Evolutionary conservation across 2,329 filamentous ascomycete genomes (phyloP), one percentile per base, ranked within the genome.

Genomic region (Curvularia hawaiiensis): DNA sequence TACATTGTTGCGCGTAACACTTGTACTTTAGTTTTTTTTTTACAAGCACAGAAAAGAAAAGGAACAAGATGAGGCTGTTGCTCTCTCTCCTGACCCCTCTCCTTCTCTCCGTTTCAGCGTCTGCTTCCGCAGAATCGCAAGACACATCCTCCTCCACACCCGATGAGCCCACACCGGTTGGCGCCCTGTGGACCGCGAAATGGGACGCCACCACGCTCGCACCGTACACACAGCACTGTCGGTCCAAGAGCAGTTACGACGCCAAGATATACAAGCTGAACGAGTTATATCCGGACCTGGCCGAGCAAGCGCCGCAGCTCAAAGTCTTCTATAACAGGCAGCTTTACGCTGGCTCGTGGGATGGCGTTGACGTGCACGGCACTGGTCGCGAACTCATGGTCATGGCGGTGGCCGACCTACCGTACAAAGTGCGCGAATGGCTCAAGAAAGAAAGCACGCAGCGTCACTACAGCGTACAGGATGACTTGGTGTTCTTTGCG

Each of bases 341-440:
- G 41, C 67, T 61, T 8, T 76, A 85, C 67, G 82, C 83, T 0
- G 83, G 83, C 24, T 78, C 78, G 40, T 85, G 83, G 83, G 75
- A 77, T 26, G 83, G 83, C 35, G 70, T 80, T 24, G 83, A 85
- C 63, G 77, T 75, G n/a, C 83, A 85, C 68, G 79, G 79, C 48
- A 77, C 79, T 58, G 79, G 82, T 52, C 79, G 82, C 18, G 78
- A 76, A 54, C 65, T 84, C 59, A 66, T 84, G 43, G 64, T 75
- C 62, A 83, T 84, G 82, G 71, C 77, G 31, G 80, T 81, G 60
- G 63, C 68, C 4, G 73, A 78, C 6, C 54, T 84, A 30, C 82
- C 82, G 11, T 60, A 78, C 22, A 75, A 78, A 38, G 63, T 70
- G 44, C 52, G 66, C 11, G 74, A 79, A 66, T 85, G 82, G 83